phyloP scores from a whole-genome alignment of 257 asterid species.

The Solanum stenotomum region DNA sequence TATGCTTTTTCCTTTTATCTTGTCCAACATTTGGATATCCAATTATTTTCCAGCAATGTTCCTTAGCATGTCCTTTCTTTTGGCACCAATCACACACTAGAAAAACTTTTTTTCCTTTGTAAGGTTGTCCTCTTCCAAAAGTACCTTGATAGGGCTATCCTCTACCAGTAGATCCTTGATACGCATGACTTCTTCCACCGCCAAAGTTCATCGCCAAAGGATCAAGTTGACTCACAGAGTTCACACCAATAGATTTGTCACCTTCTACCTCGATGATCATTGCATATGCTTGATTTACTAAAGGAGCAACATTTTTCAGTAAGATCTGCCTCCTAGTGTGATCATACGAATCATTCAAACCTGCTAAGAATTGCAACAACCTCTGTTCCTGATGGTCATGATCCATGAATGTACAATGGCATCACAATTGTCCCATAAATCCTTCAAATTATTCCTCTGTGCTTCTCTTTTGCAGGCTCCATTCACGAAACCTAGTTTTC shows the following conservation, averaged over 20 bases:
- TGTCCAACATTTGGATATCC: neutral
- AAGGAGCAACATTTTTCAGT: neutral
- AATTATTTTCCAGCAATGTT: neutral
- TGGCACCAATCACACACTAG: neutral
- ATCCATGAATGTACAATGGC: neutral
- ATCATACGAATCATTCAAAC: neutral
- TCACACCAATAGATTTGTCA: neutral
- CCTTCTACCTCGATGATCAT: neutral
- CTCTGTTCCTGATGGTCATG: neutral
- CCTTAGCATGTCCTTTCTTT: neutral
- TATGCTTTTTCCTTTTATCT: neutral
- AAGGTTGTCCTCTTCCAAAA: neutral
- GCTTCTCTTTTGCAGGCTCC: neutral
- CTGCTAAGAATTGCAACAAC: neutral
- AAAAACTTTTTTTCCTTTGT: neutral
- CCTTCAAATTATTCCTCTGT: too few species aligned
- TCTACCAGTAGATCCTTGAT: neutral
- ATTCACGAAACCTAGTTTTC: neutral
- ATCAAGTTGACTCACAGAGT: neutral
- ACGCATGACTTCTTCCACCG: neutral
- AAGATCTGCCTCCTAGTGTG: neutral
- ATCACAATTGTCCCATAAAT: neutral
- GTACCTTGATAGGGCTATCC: neutral
- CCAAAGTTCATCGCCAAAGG: neutral
- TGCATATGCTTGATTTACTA: neutral